A percentile compares a stretch with the other conserved stretches of the same genome.
Evolutionary conservation across 176 grass and related monocot genomes (phyloP).

Genomic region (Raddia distichophylla): DNA sequence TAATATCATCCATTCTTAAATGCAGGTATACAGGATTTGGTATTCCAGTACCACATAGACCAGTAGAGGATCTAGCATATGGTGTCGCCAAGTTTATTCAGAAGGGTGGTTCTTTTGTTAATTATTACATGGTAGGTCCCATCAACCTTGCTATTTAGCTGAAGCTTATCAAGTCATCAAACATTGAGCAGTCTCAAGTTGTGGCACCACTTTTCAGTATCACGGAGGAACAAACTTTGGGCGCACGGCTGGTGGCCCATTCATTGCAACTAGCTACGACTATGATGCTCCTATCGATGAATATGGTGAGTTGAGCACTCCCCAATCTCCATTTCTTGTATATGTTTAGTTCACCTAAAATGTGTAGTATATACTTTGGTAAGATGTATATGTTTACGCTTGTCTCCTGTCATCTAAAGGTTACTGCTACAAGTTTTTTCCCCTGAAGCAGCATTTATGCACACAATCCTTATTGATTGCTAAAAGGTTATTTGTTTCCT

Average conservation of each 20-base stretch:
- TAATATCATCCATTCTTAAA: conserved; percentile 33
- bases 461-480: background rate
- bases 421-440: background rate
- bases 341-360: conserved; percentile 1
- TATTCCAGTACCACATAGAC: conserved; percentile 81
- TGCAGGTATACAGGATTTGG: conserved; percentile 95
- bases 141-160: conserved; percentile 12
- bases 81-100: conserved; percentile 93
- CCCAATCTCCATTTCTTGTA: background rate
- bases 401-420: background rate
- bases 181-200: conserved; percentile 12
- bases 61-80: conserved; percentile 93
- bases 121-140: conserved; percentile 93
- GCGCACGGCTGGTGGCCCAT: conserved; percentile 91
- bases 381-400: conserved; percentile 20
- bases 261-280: conserved; percentile 98
- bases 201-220: conserved; percentile 56
- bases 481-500: background rate
- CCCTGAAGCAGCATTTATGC: background rate
- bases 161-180: conserved; percentile 19
- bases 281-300: conserved; percentile 99
- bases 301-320: conserved; percentile 62
- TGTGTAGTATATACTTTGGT: conserved; percentile 6
- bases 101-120: conserved; percentile 96
- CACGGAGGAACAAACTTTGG: conserved; percentile 98